These are phyloP conservation scores for Fusarium palustre DNA, from an alignment of 2,329 filamentous ascomycete species.

Conservation along the genomic window DNA sequence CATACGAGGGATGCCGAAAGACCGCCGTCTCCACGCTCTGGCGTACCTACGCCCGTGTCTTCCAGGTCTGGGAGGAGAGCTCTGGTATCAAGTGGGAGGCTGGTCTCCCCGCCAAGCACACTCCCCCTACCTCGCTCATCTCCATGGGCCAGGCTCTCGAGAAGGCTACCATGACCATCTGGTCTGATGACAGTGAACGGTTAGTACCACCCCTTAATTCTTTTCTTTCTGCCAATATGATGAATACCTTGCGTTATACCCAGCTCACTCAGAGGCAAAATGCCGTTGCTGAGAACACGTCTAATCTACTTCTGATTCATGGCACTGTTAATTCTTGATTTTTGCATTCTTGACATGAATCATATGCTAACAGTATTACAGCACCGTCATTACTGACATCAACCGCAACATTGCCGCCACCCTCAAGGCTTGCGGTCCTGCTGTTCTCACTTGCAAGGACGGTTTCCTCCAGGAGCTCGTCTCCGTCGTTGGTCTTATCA, in stretches of 20 bases:
- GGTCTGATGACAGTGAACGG: slow-evolving; percentile 93
- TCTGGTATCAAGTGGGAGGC: slow-evolving; percentile 86
- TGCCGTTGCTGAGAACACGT: slow-evolving; percentile 90
- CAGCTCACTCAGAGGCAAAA: slow-evolving; percentile 99
- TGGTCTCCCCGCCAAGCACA: slow-evolving; percentile 83
- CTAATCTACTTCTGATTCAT: slow-evolving; percentile 56
- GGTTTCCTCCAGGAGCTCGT: slow-evolving; percentile 79
- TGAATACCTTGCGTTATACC: slow-evolving; percentile 93
- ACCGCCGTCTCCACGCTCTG: slow-evolving; percentile 91
- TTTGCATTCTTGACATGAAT: slow-evolving; percentile 33
- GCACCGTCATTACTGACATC: slow-evolving; percentile 90
- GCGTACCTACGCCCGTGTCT: slow-evolving; percentile 92
- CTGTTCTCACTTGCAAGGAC: slow-evolving; percentile 79
- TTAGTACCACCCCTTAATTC: slow-evolving; percentile 65
- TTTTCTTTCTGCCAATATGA: slow-evolving; percentile 67
- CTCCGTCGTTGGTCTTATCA: slow-evolving; percentile 79
- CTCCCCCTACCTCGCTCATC: slow-evolving; percentile 81
- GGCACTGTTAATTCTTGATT: slow-evolving; percentile 44
- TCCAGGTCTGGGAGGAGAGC: slow-evolving; percentile 82
- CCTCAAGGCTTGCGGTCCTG: slow-evolving; percentile 89
- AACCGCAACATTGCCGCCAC: slow-evolving; percentile 93
- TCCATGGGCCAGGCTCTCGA: slow-evolving; percentile 89
- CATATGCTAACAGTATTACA: slow-evolving; percentile 63
- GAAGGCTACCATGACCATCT: slow-evolving; percentile 84
- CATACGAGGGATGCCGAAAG: slow-evolving; percentile 93